Percentiles rank a stretch among this genome's conserved stretches.
Evolutionary conservation across 371 early-diverging fungal species (phyloP).

Genomic region (Rhizopus sp.): DNA sequence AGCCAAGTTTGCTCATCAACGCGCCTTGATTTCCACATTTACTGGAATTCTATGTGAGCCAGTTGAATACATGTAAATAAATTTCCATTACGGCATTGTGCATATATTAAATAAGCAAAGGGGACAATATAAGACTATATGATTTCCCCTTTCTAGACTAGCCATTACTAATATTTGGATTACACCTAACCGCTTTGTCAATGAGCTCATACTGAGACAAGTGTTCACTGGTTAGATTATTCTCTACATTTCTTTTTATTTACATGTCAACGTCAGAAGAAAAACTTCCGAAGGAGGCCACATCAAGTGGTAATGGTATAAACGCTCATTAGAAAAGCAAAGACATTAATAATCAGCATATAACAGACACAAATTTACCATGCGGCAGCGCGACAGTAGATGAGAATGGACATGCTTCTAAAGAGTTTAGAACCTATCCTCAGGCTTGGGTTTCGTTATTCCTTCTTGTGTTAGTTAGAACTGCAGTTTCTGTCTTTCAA

Average conservation of each 20-base stretch:
- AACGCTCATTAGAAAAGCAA: background rate
- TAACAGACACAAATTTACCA: background rate
- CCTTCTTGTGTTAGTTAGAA: constrained; percentile 33
- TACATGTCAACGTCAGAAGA: too few relatives aligned
- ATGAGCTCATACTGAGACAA: too few relatives aligned
- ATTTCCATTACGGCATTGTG: background rate
- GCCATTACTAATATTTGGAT: background rate
- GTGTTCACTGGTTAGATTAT: too few relatives aligned
- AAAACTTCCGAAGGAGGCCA: too few relatives aligned
- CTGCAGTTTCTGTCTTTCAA: constrained; percentile 39
- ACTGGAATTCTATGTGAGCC: constrained; percentile 44
- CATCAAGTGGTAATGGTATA: too few relatives aligned
- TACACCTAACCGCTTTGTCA: too few relatives aligned
- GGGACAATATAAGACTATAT: too few relatives aligned
- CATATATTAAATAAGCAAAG: background rate
- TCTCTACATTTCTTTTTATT: too few relatives aligned
- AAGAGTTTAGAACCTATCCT: constrained; percentile 31
- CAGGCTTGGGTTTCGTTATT: constrained; percentile 42
- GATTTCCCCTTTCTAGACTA: background rate
- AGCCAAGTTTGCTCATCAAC: constrained; percentile 53
- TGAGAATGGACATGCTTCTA: background rate
- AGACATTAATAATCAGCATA: background rate
- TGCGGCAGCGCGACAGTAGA: background rate
- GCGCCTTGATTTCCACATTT: constrained; percentile 60
- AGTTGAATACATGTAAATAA: constrained; percentile 14